These are phyloP conservation scores for Dendrobium nobile DNA, from an alignment of 106 monocot genomes.

Conservation along the genomic window DNA sequence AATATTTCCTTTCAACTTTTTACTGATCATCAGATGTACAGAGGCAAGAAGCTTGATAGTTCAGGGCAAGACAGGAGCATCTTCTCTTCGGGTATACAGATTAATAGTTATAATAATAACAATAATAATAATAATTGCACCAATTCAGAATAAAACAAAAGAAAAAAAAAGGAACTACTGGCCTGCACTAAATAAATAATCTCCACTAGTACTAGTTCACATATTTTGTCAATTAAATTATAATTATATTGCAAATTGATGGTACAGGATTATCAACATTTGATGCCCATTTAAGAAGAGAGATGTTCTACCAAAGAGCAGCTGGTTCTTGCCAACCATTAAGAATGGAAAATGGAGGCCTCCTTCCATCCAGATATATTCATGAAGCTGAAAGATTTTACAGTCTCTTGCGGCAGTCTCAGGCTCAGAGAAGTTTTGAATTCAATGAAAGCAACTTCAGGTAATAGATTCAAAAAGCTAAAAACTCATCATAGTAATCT, in stretches of 20 bases:
- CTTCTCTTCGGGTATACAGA: constrained; percentile 24
- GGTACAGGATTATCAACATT: constrained; percentile 31
- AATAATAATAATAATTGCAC: too few relatives aligned
- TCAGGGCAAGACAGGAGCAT: constrained; percentile 35
- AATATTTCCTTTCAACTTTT: neutral
- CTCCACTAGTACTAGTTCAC: too few relatives aligned
- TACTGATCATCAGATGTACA: constrained; percentile 40
- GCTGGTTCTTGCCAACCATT: neutral
- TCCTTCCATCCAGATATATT: constrained; percentile 12
- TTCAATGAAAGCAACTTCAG: constrained; percentile 29
- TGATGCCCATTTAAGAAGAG: constrained; percentile 31
- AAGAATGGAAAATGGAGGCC: constrained; percentile 1
- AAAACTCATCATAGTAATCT: neutral
- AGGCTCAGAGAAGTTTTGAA: constrained; percentile 23
- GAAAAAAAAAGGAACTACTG: too few relatives aligned
- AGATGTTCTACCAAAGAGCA: constrained; percentile 34
- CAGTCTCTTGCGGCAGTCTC: constrained; percentile 21
- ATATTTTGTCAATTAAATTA: too few relatives aligned
- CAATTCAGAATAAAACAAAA: too few relatives aligned
- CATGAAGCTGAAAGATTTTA: constrained; percentile 6
- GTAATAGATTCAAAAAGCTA: constrained; percentile 8
- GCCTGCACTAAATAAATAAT: too few relatives aligned
- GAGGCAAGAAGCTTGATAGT: constrained; percentile 70
- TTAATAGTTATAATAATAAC: neutral
- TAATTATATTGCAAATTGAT: neutral